Conservation (phyloP, 805 yeast genomes). For the Ogataea trehalophila region DNA sequence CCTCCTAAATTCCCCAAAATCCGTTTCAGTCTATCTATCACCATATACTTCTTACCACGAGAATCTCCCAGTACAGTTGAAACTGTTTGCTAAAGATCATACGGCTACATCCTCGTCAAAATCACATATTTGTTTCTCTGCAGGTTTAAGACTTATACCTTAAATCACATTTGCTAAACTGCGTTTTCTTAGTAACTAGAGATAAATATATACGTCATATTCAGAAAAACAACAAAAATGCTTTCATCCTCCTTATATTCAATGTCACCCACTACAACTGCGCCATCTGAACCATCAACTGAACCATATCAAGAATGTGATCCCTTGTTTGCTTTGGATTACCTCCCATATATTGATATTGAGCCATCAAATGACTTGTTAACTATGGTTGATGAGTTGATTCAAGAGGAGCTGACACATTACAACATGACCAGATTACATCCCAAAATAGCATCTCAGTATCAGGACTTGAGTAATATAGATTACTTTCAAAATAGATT, state of each 20-base stretch:
- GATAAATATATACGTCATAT: too few species aligned
- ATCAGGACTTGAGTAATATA: background rate
- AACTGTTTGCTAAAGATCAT: too few species aligned
- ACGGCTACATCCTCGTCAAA: too few species aligned
- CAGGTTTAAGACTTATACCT: too few species aligned
- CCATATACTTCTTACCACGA: background rate
- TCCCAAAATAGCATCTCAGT: constrained; percentile 4
- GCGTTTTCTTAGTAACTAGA: too few species aligned
- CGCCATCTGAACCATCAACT: background rate
- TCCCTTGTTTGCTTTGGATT: constrained; percentile 10
- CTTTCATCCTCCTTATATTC: background rate
- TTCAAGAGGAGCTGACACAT: constrained; percentile 18
- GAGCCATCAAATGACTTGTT: constrained; percentile 18
- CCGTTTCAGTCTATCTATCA: background rate
- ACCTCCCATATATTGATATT: constrained; percentile 21
- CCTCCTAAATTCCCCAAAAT: background rate
- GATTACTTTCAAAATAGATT: too few species aligned
- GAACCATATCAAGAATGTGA: background rate
- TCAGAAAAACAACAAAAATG: too few species aligned
- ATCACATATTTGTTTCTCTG: too few species aligned
- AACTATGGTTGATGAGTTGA: constrained; percentile 15
- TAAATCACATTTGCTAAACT: too few species aligned
- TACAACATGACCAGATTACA: constrained; percentile 11
- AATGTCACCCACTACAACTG: background rate
- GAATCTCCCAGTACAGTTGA: too few species aligned